These are phyloP conservation scores for Glebionis coronaria DNA, from an alignment of 129 eudicot genomes.

Conservation along the genomic window DNA sequence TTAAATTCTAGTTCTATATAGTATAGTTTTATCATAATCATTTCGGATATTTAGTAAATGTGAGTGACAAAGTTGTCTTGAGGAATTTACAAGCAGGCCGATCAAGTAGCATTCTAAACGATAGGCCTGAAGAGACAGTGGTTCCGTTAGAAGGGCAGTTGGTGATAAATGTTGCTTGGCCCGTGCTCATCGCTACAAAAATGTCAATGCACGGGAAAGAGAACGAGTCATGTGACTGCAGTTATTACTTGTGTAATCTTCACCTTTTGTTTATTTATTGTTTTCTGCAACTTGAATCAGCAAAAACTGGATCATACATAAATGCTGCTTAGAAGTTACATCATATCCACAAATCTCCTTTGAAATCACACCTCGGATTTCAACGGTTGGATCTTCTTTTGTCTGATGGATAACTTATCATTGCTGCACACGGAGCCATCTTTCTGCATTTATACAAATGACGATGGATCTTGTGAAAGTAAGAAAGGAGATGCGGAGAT, in stretches of 20 bases:
- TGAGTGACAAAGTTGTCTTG: too few relatives aligned
- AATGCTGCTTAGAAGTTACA: neutral
- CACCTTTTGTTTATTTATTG: neutral
- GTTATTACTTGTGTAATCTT: conserved; percentile 1
- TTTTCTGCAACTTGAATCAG: neutral
- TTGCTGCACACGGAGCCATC: conserved; percentile 60
- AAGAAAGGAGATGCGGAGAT: conserved; percentile 14
- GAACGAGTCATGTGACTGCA: conserved; percentile 11
- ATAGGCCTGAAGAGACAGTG: too few relatives aligned
- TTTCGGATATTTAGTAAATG: too few relatives aligned
- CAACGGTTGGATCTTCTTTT: neutral
- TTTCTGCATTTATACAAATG: conserved; percentile 45
- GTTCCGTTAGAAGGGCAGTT: neutral
- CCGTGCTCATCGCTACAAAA: conserved; percentile 17
- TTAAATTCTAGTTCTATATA: too few relatives aligned
- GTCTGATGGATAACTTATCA: neutral
- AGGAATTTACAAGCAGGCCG: too few relatives aligned
- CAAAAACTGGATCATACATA: neutral
- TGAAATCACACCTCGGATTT: neutral
- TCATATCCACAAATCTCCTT: neutral
- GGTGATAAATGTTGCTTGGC: conserved; percentile 11
- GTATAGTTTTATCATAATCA: too few relatives aligned
- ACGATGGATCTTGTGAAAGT: conserved; percentile 24
- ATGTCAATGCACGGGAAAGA: conserved; percentile 20
- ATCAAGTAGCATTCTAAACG: too few relatives aligned